Conservation (phyloP, 2,329 filamentous ascomycete genomes). For the Calycina herbarum region DNA sequence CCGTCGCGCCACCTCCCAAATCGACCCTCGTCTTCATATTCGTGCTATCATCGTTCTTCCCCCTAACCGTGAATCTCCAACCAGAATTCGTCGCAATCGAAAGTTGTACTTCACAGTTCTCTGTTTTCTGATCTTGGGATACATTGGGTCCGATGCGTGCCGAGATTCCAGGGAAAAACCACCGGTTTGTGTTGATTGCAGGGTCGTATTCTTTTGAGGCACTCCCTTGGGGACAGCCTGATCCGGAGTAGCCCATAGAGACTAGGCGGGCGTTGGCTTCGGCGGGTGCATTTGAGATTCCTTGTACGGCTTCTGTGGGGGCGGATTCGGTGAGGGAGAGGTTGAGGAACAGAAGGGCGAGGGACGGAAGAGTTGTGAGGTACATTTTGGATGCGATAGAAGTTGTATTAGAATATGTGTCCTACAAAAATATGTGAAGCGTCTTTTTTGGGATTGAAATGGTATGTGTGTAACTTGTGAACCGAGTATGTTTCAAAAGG, state of each 20-base stretch:
- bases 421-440: no score
- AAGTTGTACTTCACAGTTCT: conserved; percentile 9
- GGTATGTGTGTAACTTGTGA: background rate
- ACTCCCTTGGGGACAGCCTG: conserved; percentile 14
- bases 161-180: conserved; percentile 7
- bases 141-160: conserved; percentile 9
- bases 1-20: conserved; percentile 8
- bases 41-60: background rate
- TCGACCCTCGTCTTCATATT: conserved; percentile 4
- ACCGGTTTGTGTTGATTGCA: conserved; percentile 3
- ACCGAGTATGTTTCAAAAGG: background rate
- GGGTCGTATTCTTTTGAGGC: conserved; percentile 6
- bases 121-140: background rate
- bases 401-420: background rate
- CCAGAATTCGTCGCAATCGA: conserved; percentile 1
- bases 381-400: background rate
- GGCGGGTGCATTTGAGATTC: background rate
- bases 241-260: conserved; percentile 11
- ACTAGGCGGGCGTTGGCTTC: conserved; percentile 8
- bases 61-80: conserved; percentile 10
- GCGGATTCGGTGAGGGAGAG: conserved; percentile 2
- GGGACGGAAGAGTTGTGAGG: background rate
- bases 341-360: background rate
- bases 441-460: no score
- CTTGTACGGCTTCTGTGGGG: background rate